phyloP scores from a whole-genome alignment of 2,329 filamentous ascomycete genomes.

The Helotiales sp. region DNA sequence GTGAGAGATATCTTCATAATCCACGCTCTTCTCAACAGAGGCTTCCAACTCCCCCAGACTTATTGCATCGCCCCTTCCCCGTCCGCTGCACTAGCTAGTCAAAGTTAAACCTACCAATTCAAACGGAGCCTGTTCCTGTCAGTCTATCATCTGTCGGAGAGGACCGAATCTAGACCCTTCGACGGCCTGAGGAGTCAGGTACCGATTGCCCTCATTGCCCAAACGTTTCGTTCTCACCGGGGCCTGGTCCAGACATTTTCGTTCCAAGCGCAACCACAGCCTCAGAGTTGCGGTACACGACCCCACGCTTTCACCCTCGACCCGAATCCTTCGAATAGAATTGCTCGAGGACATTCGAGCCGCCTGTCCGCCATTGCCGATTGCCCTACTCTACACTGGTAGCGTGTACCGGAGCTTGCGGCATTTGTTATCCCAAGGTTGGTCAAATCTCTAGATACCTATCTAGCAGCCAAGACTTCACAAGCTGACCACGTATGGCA shows the following conservation, averaged over 20 bases:
- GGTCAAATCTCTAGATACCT: conserved; percentile 8
- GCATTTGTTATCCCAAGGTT: conserved; percentile 13
- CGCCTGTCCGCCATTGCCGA: neutral
- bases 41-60: too few species aligned
- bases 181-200: conserved; percentile 6
- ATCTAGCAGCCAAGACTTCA: conserved; percentile 15
- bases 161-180: neutral
- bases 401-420: conserved; percentile 16
- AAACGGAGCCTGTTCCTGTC: neutral
- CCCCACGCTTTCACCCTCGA: neutral
- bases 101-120: neutral
- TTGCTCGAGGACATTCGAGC: neutral
- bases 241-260: neutral
- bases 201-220: neutral
- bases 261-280: conserved; percentile 6
- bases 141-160: neutral
- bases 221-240: neutral
- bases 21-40: neutral
- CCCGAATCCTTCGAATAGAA: neutral
- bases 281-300: conserved; percentile 1
- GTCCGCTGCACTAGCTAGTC: neutral
- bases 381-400: neutral
- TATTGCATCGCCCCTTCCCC: neutral
- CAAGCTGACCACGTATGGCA: conserved; percentile 8
- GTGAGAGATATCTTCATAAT: neutral